Base-by-base conservation (phyloP, 169 alveolate genomes). In the Plasmodium gaboni region DNA sequence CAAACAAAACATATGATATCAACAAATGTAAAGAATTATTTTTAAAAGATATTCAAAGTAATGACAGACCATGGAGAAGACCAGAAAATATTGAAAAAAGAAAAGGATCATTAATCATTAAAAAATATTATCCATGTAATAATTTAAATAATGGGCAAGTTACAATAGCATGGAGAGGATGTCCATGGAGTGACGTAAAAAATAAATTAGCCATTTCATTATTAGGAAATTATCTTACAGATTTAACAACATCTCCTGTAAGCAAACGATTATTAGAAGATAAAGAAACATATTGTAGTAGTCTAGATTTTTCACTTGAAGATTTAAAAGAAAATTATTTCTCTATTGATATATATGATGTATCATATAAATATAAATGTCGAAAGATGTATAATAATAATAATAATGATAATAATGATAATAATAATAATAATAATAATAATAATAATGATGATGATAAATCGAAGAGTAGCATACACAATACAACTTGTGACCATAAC, bases 121-220 rank as follows among this genome's bases (percentile, higher is more conserved):
- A 93, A n/a, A 87, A 89, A 15, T 61, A 50, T 28, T 93, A 89
- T 63, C 96, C 96, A 17, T 85, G 94, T 28, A 94, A 93, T 28
- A 93, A 92, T 44, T 93, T 92, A 74, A 93, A 93, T 50, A 65
- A 65, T 57, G 96, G 96, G 0, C 83, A 70, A 15, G 87, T 87
- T 50, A 89, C 89, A 13, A 53, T 93, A 51, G 90, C 94, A 8
- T 93, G 96, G 96, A 88, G 96, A 63, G 96, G 96, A 5, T 94
- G 95, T 9, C 17, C 26, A 2, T 93, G 95, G 95, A 15, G 65
- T 0, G 93, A 92, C 12, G 89, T 85, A 53, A 89, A 93, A 74
- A 28, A 73, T 9, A 73, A 60, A 22, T 50, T 92, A 42, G 92
- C 96, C 9, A 22, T 93, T 0, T 50, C 92, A 3, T n/a, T 93